Base-by-base conservation (phyloP, 2,329 filamentous ascomycete species). In the Zasmidium angulare region DNA sequence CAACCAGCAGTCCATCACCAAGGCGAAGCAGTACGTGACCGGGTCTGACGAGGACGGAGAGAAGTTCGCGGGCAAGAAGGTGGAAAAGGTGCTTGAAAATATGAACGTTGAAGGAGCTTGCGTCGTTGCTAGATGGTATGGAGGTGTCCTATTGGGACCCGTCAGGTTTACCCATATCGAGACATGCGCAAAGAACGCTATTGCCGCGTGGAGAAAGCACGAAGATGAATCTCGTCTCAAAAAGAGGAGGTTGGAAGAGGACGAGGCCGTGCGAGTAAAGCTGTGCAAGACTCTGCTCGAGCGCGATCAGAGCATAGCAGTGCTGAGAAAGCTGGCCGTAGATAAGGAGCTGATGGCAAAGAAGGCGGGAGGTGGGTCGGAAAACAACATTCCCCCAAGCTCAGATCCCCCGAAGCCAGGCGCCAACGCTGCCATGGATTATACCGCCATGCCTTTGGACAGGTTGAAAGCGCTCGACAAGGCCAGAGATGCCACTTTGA, bases 51-150 rank as follows among this genome's bases (percentile, higher is more conserved):
- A 84, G 59, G 82, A 84, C 62, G 82, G 82, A 14, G 82, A 84
- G 67, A 78, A 77, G 54, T 79, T 81, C 69, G 82, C 76, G 0
- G 82, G 81, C 3, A 77, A 75, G 58, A 75, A 75, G 22, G 71
- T 84, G 2, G 73, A 78, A 65, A 75, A 77, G 56, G 74, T 83
- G 21, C 74, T 84, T 12, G 72, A 74, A 22, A 75, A 78, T 11
- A 73, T 76, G 63, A 69, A 77, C 19, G 76, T 77, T 14, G 71
- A 73, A 47, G 82, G 82, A 21, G 69, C 73, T 1, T 74, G 82
- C 21, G 79, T 83, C 3, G 82, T 84, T 9, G 82, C 81, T 40
- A 67, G 82, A 17, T 84, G 81, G 81, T 84, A 82, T 63, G 82
- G 82, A 1, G 82, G 82, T 0, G 50, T 50, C 9, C 46, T 60